phyloP scores from a whole-genome alignment of 2,329 filamentous ascomycete species.

The Exophiala sp. region DNA sequence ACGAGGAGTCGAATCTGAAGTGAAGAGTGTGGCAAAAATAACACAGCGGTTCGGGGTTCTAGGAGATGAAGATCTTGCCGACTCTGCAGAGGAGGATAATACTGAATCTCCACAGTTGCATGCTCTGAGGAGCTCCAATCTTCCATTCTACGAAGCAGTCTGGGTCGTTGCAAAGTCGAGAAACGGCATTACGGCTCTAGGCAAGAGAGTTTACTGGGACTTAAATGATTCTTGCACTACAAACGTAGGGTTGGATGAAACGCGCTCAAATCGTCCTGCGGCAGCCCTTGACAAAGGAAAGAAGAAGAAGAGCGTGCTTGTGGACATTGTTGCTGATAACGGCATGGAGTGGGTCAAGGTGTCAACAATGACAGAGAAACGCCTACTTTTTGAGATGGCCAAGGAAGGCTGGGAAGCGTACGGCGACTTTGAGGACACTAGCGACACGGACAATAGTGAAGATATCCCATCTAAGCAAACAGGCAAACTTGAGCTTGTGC shows the following conservation, averaged over 20 bases:
- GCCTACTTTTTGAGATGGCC: conserved; percentile 65
- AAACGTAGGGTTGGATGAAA: too few species aligned
- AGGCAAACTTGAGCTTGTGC: conserved; percentile 58
- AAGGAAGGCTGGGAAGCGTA: conserved; percentile 60
- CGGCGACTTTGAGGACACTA: conserved; percentile 40
- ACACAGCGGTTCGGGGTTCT: conserved; percentile 5
- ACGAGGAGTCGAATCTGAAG: conserved; percentile 46
- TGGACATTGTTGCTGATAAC: conserved; percentile 63
- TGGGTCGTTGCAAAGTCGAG: conserved; percentile 62
- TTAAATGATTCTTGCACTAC: not conserved
- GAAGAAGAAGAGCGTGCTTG: conserved; percentile 50
- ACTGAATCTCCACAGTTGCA: conserved; percentile 42
- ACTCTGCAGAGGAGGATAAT: conserved; percentile 21
- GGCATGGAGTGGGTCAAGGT: conserved; percentile 67
- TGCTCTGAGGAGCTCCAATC: conserved; percentile 61
- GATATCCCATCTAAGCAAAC: conserved; percentile 41
- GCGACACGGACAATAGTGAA: conserved; percentile 26
- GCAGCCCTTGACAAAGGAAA: too few species aligned
- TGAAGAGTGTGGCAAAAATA: conserved; percentile 47
- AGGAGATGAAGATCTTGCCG: conserved; percentile 10
- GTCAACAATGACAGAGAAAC: conserved; percentile 61
- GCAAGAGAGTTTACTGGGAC: conserved; percentile 48
- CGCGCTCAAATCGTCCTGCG: too few species aligned
- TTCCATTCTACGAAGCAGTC: conserved; percentile 62
- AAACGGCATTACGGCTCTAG: conserved; percentile 55